Evolutionary conservation across 2,329 filamentous ascomycete genomes (phyloP), one percentile per base, ranked within the genome.

Genomic region (Zymoseptoria tritici): DNA sequence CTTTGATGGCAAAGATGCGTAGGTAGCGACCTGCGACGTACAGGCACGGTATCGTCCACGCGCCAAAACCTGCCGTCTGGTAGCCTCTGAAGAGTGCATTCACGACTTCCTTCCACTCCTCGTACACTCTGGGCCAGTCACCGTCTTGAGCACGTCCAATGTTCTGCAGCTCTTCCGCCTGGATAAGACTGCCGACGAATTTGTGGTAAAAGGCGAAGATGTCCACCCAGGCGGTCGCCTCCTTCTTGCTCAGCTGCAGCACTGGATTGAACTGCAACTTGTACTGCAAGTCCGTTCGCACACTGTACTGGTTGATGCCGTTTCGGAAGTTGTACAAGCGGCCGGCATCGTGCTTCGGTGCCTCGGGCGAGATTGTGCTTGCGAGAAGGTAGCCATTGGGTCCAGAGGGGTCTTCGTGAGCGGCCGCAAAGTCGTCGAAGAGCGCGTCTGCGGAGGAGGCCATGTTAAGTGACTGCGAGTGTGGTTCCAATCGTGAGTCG

Each of bases 1-100:
- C 92, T 70, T 88, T 90, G 73, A 97, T 94, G 54, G 94, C 94
- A 75, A 96, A 95, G 51, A 88, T 78, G 61, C 94, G 83, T 60
- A 99, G 76, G 72, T 95, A 91, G 75, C 91, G 96, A 57, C 91
- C 92, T 22, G 88, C 86, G 56, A 89, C 83, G 71, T 97, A 97
- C 49, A 99, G 80, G 71, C 90, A 92, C 3, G 94, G 92, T 56
- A 99, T 85, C 0, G 91, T 94, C 93, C 94, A 99, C 31, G 91
- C 87, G 65, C 90, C 86, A 68, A 97, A 90, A 2, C 84, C 82
- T 58, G 81, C 80, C 65, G 83, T 87, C 42, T 86, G 87, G 72
- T 97, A 97, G 31, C 91, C 91, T 66, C 91, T 85, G 60, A 92
- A 86, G 49, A 97, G 79, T 54, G 81, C 79, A 63, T 88, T 89